A percentile compares a stretch with the other conserved stretches of the same genome.
These are phyloP conservation scores for Candida pseudoviswanathii DNA, from an alignment of 1,139 yeast species.

Conservation along the genomic window DNA sequence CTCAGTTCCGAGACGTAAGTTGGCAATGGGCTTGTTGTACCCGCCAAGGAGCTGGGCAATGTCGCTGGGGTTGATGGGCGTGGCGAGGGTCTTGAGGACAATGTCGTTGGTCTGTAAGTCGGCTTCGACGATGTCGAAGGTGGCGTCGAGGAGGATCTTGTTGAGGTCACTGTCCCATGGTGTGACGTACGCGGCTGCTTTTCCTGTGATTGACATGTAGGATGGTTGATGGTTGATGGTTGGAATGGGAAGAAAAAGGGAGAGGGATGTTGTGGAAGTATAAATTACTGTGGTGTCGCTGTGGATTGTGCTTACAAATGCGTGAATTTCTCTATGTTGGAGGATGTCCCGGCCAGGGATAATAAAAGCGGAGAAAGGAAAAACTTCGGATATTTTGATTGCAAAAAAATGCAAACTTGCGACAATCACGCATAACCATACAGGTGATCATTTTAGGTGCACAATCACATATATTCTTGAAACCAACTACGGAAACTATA, in stretches of 20 bases:
- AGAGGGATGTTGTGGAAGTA: too few relatives aligned
- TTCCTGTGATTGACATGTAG: slow-evolving; percentile 17
- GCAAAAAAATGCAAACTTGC: too few relatives aligned
- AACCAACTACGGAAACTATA: too few relatives aligned
- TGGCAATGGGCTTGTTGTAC: slow-evolving; percentile 74
- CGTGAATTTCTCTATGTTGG: too few relatives aligned
- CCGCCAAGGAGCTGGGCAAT: slow-evolving; percentile 91
- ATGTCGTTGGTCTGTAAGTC: slow-evolving; percentile 42
- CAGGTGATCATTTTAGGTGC: too few relatives aligned
- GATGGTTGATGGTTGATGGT: neutral
- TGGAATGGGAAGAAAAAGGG: neutral
- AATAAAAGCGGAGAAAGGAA: too few relatives aligned
- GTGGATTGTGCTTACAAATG: too few relatives aligned
- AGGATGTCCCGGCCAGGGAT: too few relatives aligned
- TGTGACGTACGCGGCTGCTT: slow-evolving; percentile 27
- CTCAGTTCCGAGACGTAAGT: slow-evolving; percentile 50
- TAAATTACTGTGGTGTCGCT: too few relatives aligned
- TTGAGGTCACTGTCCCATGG: slow-evolving; percentile 19
- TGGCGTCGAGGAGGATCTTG: slow-evolving; percentile 18
- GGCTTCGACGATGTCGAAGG: slow-evolving; percentile 37
- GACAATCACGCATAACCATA: too few relatives aligned
- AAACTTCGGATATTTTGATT: too few relatives aligned
- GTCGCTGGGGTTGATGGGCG: slow-evolving; percentile 92
- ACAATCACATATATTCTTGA: too few relatives aligned
- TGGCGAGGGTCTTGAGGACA: slow-evolving; percentile 62